Percentiles rank a stretch among this genome's conserved stretches.
These are phyloP conservation scores for Diplodia corticola DNA, from an alignment of 2,329 filamentous ascomycete species.

Conservation along the genomic window DNA sequence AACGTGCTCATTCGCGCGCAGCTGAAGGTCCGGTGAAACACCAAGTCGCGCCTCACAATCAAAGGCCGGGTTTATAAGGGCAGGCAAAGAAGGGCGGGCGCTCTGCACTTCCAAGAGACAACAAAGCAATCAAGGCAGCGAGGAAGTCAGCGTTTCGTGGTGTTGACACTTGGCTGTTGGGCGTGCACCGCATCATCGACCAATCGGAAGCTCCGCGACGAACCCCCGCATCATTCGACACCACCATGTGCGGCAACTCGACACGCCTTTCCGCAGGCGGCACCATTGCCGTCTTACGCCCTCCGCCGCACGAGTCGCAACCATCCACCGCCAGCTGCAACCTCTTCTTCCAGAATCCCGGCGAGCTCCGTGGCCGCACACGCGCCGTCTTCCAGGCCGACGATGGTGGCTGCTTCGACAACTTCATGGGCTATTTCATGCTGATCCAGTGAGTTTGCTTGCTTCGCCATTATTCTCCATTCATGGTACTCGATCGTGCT, in stretches of 20 bases:
- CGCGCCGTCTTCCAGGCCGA: constrained; percentile 12
- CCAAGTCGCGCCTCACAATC: neutral
- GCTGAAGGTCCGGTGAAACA: constrained; percentile 1
- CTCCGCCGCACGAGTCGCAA: constrained; percentile 8
- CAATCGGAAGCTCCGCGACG: neutral
- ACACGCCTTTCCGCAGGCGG: constrained; percentile 14
- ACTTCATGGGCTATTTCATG: constrained; percentile 11
- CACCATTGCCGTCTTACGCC: constrained; percentile 22
- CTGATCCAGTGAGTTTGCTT: constrained; percentile 19
- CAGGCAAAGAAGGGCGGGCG: neutral
- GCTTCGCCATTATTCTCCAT: neutral
- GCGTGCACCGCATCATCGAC: neutral
- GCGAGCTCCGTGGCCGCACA: neutral
- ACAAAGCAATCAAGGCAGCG: neutral
- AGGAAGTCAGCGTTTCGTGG: neutral
- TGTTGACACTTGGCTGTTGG: constrained; percentile 20
- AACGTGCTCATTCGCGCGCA: constrained; percentile 22
- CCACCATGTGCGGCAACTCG: constrained; percentile 21
- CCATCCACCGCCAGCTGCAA: constrained; percentile 13
- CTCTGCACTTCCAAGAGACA: neutral
- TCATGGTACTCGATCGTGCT: neutral
- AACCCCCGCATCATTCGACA: neutral
- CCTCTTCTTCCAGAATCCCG: constrained; percentile 21
- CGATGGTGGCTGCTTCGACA: constrained; percentile 9
- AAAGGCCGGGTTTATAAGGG: neutral